phyloP scores from a whole-genome alignment of 192 early-diverging fungal species.

The Nowakowskiella sp. region DNA sequence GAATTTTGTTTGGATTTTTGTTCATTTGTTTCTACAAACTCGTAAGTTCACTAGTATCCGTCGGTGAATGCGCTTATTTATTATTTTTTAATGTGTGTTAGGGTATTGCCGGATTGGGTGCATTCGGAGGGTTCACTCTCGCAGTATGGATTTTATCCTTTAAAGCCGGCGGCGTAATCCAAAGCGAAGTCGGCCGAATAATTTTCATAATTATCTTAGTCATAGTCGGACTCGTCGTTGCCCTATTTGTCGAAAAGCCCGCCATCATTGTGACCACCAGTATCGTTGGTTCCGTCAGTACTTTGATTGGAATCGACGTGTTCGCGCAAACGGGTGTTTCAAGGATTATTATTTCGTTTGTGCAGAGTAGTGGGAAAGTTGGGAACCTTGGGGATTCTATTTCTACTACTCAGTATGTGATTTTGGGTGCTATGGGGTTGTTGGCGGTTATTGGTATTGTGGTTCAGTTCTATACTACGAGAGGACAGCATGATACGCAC shows the following conservation, averaged over 20 bases:
- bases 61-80: too few species aligned
- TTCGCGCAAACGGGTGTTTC: constrained; percentile 23
- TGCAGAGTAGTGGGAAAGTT: constrained; percentile 1
- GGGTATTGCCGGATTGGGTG: constrained; percentile 21
- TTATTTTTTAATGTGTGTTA: too few species aligned
- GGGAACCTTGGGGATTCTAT: neutral
- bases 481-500: neutral
- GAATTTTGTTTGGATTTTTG: constrained; percentile 22
- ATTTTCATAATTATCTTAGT: constrained; percentile 18
- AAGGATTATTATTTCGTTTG: neutral
- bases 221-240: constrained; percentile 3
- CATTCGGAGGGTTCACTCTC: constrained; percentile 16
- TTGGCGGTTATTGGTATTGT: constrained; percentile 23
- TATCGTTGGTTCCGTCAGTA: constrained; percentile 20
- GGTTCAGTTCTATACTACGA: constrained; percentile 11
- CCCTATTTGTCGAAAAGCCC: constrained; percentile 18
- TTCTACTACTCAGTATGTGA: neutral
- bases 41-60: neutral
- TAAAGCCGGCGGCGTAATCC: constrained; percentile 16
- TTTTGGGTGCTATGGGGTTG: constrained; percentile 18
- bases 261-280: constrained; percentile 22
- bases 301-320: constrained; percentile 28
- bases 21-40: constrained; percentile 18
- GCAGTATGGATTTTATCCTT: constrained; percentile 18
- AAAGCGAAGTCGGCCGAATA: constrained; percentile 6